These are phyloP conservation scores for Didymella segeticola DNA, from an alignment of 2,329 filamentous ascomycete species.

Conservation along the genomic window DNA sequence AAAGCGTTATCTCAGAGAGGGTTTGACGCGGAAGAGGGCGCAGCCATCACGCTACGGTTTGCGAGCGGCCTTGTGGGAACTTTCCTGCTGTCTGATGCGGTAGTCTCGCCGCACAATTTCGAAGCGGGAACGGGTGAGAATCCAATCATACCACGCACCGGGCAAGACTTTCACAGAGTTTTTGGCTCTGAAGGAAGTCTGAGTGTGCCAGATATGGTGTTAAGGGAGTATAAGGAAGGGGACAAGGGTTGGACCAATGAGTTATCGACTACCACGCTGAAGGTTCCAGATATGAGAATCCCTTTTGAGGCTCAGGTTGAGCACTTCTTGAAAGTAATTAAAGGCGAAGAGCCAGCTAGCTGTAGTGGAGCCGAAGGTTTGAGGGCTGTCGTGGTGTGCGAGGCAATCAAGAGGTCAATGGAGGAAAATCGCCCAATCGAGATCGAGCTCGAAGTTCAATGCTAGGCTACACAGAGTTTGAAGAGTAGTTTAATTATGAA, in stretches of 20 bases:
- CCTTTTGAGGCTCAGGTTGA: not conserved
- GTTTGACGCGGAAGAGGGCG: slow-evolving; percentile 1
- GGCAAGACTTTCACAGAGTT: not conserved
- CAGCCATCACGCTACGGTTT: not conserved
- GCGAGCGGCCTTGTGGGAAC: not conserved
- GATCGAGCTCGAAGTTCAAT: not conserved
- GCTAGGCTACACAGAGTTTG: not conserved
- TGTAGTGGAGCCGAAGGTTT: not conserved
- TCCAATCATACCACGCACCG: not conserved
- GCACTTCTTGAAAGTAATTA: not conserved
- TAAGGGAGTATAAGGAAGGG: not conserved
- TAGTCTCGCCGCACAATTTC: not conserved
- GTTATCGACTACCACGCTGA: not conserved
- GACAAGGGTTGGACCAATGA: not conserved
- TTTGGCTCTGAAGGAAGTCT: not conserved
- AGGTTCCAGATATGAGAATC: not conserved
- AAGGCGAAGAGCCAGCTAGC: not conserved
- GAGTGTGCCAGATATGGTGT: not conserved
- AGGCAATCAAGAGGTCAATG: slow-evolving; percentile 4
- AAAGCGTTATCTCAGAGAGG: not conserved
- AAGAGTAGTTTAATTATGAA: not conserved
- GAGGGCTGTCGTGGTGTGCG: not conserved
- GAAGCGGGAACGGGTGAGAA: slow-evolving; percentile 1
- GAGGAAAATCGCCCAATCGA: not conserved
- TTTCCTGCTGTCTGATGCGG: slow-evolving; percentile 1